A percentile compares a stretch with the other conserved stretches of the same genome.
phyloP scores from a whole-genome alignment of 2,329 filamentous ascomycete species.

The Fusarium foetens region DNA sequence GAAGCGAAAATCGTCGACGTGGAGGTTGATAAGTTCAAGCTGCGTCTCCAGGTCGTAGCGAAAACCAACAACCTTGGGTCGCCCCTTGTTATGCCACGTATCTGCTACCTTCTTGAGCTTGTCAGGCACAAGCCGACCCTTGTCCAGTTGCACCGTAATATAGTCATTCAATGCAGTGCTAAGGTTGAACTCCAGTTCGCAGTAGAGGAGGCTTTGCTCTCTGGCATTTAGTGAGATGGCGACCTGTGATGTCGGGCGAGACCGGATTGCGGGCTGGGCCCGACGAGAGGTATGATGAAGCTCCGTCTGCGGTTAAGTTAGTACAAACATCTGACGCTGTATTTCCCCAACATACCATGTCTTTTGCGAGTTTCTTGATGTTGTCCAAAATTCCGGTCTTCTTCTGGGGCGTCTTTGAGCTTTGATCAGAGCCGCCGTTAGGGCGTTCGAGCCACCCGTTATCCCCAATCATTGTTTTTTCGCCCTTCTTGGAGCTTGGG shows the following conservation, averaged over 20 bases:
- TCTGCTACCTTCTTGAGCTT: constrained; percentile 64
- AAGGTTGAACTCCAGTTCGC: constrained; percentile 67
- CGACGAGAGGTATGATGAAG: constrained; percentile 49
- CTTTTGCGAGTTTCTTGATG: constrained; percentile 64
- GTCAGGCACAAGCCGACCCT: constrained; percentile 63
- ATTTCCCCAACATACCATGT: constrained; percentile 55
- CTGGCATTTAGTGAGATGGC: constrained; percentile 64
- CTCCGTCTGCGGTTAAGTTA: constrained; percentile 49
- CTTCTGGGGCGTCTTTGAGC: constrained; percentile 48
- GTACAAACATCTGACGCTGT: neutral
- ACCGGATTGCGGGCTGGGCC: constrained; percentile 46
- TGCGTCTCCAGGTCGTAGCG: constrained; percentile 70
- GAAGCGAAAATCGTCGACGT: constrained; percentile 65
- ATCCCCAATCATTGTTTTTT: constrained; percentile 64
- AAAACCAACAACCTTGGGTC: constrained; percentile 65
- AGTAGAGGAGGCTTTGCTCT: constrained; percentile 68
- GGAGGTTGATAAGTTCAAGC: constrained; percentile 63
- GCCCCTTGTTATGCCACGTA: constrained; percentile 62
- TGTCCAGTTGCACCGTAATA: constrained; percentile 62
- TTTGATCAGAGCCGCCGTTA: constrained; percentile 35
- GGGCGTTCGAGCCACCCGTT: constrained; percentile 67
- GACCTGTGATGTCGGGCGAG: constrained; percentile 47
- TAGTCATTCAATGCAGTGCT: constrained; percentile 62
- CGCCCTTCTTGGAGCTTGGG: constrained; percentile 53
- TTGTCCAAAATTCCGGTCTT: constrained; percentile 57